phyloP scores from a whole-genome alignment of 768 basidiomycete genomes.

The Neoboletus magnificus region DNA sequence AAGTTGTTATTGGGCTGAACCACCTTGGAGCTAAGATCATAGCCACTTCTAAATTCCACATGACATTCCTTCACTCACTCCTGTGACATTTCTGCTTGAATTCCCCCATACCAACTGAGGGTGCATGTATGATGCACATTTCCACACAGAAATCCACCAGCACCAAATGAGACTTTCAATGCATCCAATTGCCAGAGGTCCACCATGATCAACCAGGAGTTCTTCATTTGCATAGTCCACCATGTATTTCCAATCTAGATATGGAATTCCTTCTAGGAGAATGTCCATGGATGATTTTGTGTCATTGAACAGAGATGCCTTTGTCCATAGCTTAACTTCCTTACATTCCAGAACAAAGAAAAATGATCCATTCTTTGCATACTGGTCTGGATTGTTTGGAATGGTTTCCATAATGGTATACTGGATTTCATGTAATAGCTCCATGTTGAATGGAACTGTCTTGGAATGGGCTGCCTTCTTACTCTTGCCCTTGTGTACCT shows the following conservation, averaged over 20 bases:
- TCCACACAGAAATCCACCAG: conserved; percentile 1
- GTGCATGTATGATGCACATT: conserved; percentile 8
- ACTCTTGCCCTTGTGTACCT: not conserved
- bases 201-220: not conserved
- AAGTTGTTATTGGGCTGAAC: not conserved
- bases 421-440: not conserved
- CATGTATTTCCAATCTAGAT: not conserved
- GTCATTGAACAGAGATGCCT: not conserved
- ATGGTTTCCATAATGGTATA: conserved; percentile 7
- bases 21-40: conserved; percentile 15
- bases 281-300: not conserved
- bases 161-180: conserved; percentile 7
- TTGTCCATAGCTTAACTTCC: no score
- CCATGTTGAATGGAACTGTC: conserved; percentile 6
- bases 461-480: not conserved
- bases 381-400: not conserved
- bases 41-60: conserved; percentile 10
- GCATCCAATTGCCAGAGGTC: not conserved
- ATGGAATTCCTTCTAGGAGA: not conserved
- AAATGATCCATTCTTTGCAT: conserved; percentile 11
- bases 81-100: conserved; percentile 11
- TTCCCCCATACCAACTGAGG: conserved; percentile 5
- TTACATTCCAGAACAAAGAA: conserved; percentile 13
- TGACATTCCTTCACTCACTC: conserved; percentile 5
- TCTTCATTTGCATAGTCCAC: not conserved